Evolutionary conservation across 1,139 yeast species (phyloP).

Genomic region (Blastobotrys proliferans): DNA sequence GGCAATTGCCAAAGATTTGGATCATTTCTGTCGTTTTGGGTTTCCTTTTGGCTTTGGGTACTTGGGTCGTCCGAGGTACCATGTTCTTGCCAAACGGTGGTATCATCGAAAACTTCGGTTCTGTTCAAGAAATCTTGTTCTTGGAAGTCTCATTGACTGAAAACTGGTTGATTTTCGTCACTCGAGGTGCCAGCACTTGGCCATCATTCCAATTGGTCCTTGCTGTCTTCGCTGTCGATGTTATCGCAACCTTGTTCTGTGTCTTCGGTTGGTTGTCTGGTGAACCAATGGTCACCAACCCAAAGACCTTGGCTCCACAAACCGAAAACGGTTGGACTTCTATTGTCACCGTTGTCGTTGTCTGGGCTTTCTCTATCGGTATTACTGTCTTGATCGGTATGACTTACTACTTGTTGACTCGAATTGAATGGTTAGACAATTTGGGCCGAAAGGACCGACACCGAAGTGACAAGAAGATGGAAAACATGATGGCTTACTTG

Average conservation of each 20-base stretch:
- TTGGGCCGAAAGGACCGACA: slow-evolving; percentile 33
- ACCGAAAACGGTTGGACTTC: slow-evolving; percentile 84
- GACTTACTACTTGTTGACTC: slow-evolving; percentile 77
- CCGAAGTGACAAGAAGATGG: slow-evolving; percentile 32
- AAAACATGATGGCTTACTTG: slow-evolving; percentile 36
- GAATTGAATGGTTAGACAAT: slow-evolving; percentile 31
- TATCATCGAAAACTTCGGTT: slow-evolving; percentile 70
- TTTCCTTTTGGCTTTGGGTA: slow-evolving; percentile 60
- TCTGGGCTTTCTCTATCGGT: slow-evolving; percentile 95
- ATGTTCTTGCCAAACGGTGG: slow-evolving; percentile 59
- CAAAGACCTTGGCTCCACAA: slow-evolving; percentile 31
- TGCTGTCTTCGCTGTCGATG: slow-evolving; percentile 84
- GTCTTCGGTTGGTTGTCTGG: slow-evolving; percentile 95
- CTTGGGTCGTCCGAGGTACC: slow-evolving; percentile 71
- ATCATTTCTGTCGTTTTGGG: slow-evolving; percentile 71
- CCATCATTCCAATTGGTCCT: slow-evolving; percentile 96
- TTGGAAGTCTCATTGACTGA: slow-evolving; percentile 71
- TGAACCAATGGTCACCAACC: slow-evolving; percentile 31
- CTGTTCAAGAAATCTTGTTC: slow-evolving; percentile 64
- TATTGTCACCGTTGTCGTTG: slow-evolving; percentile 87
- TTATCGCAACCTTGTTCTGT: slow-evolving; percentile 85
- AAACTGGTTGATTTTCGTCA: slow-evolving; percentile 74
- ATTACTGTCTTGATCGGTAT: slow-evolving; percentile 95
- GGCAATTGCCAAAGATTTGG: slow-evolving; percentile 91
- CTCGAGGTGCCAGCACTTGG: slow-evolving; percentile 96